A percentile compares a stretch with the other conserved stretches of the same genome.
Evolutionary conservation across 345 rosid species (phyloP).

Genomic region (Citrus sinensis): DVS_A1.0 CM039167.1:10732001-10732500

Average conservation of each 20-base stretch:
- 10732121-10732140: slow-evolving; percentile 38
- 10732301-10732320: slow-evolving; percentile 36
- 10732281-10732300: slow-evolving; percentile 20
- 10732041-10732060: neutral
- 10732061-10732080: neutral
- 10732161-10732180: slow-evolving; percentile 23
- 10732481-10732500: too few relatives aligned
- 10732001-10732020: neutral
- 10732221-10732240: neutral
- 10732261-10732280: slow-evolving; percentile 20
- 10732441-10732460: too few relatives aligned
- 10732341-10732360: slow-evolving; percentile 32
- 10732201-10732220: neutral
- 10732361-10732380: slow-evolving; percentile 47
- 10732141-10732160: slow-evolving; percentile 36
- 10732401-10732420: neutral
- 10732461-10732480: too few relatives aligned
- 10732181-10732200: slow-evolving; percentile 4
- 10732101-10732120: slow-evolving; percentile 65
- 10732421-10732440: too few relatives aligned
- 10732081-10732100: slow-evolving; percentile 49
- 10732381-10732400: slow-evolving; percentile 35
- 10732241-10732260: neutral
- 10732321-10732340: slow-evolving; percentile 28
- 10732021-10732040: neutral